phyloP scores from a whole-genome alignment of 345 rosid genomes.

The Eucalyptus erythrocorys region DNA sequence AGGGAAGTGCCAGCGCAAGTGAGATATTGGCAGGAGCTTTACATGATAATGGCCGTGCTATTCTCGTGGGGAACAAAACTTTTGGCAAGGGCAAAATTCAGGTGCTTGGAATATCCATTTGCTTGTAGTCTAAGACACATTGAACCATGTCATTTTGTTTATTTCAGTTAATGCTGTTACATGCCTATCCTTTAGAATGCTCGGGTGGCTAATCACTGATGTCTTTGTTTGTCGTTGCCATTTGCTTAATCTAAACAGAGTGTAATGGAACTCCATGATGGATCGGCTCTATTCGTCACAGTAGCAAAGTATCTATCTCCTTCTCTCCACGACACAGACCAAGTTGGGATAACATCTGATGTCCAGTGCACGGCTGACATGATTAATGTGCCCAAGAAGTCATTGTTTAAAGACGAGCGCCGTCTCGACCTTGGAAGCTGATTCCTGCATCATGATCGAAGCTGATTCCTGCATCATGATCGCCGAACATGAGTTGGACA shows the following conservation, averaged over 20 bases:
- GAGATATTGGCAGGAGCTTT: slow-evolving; percentile 87
- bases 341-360: slow-evolving; percentile 70
- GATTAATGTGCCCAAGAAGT: slow-evolving; percentile 41
- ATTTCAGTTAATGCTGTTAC: background rate
- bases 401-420: slow-evolving; percentile 24
- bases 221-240: background rate
- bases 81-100: slow-evolving; percentile 89
- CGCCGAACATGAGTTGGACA: slow-evolving; percentile 76
- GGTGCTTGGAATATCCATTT: slow-evolving; percentile 11
- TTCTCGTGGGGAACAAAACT: slow-evolving; percentile 75
- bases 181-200: background rate
- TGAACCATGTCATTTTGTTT: background rate
- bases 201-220: background rate
- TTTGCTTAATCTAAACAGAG: slow-evolving; percentile 21
- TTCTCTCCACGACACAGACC: slow-evolving; percentile 69
- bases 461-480: too few relatives aligned
- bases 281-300: slow-evolving; percentile 71
- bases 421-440: slow-evolving; percentile 54
- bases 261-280: slow-evolving; percentile 73
- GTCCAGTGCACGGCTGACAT: slow-evolving; percentile 69
- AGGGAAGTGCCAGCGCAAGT: slow-evolving; percentile 91
- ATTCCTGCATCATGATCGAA: too few relatives aligned
- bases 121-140: background rate
- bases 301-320: slow-evolving; percentile 88
- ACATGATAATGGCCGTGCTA: slow-evolving; percentile 85